Conservation (phyloP, 306 rosid genomes). For the Boehmeria nivea region DNA sequence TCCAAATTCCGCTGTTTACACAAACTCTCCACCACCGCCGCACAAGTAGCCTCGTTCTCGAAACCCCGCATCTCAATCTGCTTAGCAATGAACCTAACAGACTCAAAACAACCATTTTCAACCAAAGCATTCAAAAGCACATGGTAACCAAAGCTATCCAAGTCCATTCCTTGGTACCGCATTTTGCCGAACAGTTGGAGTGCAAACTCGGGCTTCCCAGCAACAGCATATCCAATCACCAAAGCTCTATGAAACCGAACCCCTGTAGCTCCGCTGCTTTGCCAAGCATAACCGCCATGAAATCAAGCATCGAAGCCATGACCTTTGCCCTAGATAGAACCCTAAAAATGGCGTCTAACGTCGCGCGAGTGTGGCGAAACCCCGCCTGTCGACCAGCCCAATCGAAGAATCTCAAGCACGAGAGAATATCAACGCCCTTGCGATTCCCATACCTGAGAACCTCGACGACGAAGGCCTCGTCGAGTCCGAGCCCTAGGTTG, state of each 20-base stretch:
- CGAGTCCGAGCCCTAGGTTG: constrained; percentile 40
- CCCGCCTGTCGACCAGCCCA: constrained; percentile 75
- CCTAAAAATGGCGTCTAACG: constrained; percentile 52
- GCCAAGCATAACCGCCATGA: constrained; percentile 30
- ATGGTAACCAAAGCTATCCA: constrained; percentile 50
- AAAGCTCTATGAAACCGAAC: constrained; percentile 49
- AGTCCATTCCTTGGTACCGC: constrained; percentile 69
- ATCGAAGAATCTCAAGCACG: constrained; percentile 80
- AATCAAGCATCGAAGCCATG: constrained; percentile 43
- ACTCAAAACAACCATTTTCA: constrained; percentile 42
- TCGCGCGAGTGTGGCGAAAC: constrained; percentile 56
- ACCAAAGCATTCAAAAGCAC: constrained; percentile 52
- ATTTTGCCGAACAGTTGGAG: constrained; percentile 59
- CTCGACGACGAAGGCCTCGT: constrained; percentile 46
- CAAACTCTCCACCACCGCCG: constrained; percentile 37
- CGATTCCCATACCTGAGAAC: constrained; percentile 39
- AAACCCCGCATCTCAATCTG: constrained; percentile 52
- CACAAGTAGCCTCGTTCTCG: constrained; percentile 36
- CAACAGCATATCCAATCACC: constrained; percentile 73
- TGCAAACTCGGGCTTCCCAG: constrained; percentile 57
- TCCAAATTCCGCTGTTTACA: constrained; percentile 46
- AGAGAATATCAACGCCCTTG: constrained; percentile 30
- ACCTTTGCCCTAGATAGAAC: constrained; percentile 48
- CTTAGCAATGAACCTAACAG: constrained; percentile 32
- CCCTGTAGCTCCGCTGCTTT: not conserved